Evolutionary conservation across 805 yeast genomes (phyloP).

Genomic region (Hyphopichia homilentoma): DNA sequence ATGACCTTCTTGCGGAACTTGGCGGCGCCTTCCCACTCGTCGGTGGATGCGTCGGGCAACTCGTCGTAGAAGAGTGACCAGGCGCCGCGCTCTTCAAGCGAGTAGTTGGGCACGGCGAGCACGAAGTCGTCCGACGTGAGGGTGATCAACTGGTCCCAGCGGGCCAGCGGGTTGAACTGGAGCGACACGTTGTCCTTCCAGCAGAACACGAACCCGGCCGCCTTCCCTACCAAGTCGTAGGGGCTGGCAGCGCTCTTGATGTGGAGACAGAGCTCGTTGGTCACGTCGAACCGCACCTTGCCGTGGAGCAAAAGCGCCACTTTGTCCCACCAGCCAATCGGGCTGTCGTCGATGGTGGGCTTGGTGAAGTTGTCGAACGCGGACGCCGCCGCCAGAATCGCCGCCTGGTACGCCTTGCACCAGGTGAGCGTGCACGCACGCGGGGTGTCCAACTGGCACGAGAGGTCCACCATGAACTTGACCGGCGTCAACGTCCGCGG

Average conservation of each 20-base stretch:
- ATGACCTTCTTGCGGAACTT: slow-evolving; percentile 42
- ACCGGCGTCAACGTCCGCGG: slow-evolving; percentile 64
- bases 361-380: slow-evolving; percentile 44
- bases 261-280: slow-evolving; percentile 54
- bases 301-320: slow-evolving; percentile 55
- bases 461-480: slow-evolving; percentile 50
- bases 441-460: slow-evolving; percentile 41
- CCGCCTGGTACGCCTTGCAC: slow-evolving; percentile 63
- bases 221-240: slow-evolving; percentile 51
- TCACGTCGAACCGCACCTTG: slow-evolving; percentile 42
- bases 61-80: slow-evolving; percentile 37
- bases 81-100: slow-evolving; percentile 26
- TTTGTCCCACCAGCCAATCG: slow-evolving; percentile 51
- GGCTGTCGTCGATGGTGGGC: slow-evolving; percentile 42
- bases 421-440: slow-evolving; percentile 54
- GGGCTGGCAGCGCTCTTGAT: slow-evolving; percentile 62
- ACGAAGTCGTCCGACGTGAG: slow-evolving; percentile 55
- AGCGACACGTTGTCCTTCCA: slow-evolving; percentile 57
- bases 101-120: slow-evolving; percentile 53
- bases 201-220: slow-evolving; percentile 62
- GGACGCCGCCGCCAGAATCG: slow-evolving; percentile 46
- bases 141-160: slow-evolving; percentile 47
- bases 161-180: slow-evolving; percentile 46
- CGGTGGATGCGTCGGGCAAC: slow-evolving; percentile 11
- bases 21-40: slow-evolving; percentile 23